Conservation (phyloP, 345 rosid species). For the Gossypium mustelinum region DNA sequence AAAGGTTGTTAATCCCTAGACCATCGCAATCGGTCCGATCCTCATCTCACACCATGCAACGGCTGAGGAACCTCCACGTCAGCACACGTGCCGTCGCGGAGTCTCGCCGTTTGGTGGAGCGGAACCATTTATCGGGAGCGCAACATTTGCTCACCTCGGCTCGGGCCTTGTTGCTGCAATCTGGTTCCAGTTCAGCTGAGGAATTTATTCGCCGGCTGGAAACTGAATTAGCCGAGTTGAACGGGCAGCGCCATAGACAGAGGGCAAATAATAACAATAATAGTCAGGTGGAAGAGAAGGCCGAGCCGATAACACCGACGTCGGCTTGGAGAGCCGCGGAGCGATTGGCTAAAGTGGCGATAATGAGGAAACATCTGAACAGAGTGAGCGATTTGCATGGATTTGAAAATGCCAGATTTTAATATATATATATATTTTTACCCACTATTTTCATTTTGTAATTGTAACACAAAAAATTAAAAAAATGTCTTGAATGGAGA, state of each 20-base stretch:
- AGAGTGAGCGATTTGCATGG: constrained; percentile 96
- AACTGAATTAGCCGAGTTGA: constrained; percentile 59
- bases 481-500: neutral
- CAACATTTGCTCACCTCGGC: constrained; percentile 65
- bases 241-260: constrained; percentile 27
- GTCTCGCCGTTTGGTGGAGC: constrained; percentile 58
- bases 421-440: constrained; percentile 7
- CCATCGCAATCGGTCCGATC: constrained; percentile 50
- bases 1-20: constrained; percentile 43
- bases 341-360: constrained; percentile 82
- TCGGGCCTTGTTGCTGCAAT: constrained; percentile 54
- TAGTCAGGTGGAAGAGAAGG: constrained; percentile 35
- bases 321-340: constrained; percentile 97
- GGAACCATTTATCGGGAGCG: constrained; percentile 51
- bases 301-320: constrained; percentile 74
- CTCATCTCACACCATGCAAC: constrained; percentile 37
- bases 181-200: constrained; percentile 37
- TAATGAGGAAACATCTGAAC: constrained; percentile 84
- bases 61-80: constrained; percentile 70
- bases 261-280: neutral
- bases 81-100: constrained; percentile 72
- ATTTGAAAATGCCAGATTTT: constrained; percentile 90
- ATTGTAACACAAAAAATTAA: constrained; percentile 16
- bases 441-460: constrained; percentile 24
- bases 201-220: constrained; percentile 54